Conservation (phyloP, 176 grass and related monocot genomes). For the Carex littledalei region DNA sequence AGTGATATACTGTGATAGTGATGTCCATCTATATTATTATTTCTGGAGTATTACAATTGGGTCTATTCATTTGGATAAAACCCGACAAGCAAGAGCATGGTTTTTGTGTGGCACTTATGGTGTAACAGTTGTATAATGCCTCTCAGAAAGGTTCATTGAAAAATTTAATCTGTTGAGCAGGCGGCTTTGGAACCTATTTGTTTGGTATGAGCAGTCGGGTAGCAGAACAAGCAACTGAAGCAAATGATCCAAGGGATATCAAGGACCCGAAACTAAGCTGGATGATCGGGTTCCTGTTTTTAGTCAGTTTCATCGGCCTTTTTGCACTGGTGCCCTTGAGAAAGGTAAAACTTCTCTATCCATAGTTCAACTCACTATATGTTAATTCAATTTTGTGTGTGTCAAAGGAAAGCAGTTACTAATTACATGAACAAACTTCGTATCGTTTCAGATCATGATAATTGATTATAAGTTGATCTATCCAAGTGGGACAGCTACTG, state of each 20-base stretch:
- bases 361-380: background rate
- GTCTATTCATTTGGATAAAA: background rate
- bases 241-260: constrained; percentile 54
- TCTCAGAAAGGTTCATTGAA: background rate
- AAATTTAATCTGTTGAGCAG: constrained; percentile 27
- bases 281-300: constrained; percentile 90
- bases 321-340: constrained; percentile 79
- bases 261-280: constrained; percentile 77
- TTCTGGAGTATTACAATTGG: background rate
- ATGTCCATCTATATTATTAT: background rate
- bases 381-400: background rate
- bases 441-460: constrained; percentile 61
- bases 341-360: constrained; percentile 44
- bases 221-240: constrained; percentile 61
- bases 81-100: background rate
- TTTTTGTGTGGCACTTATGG: background rate
- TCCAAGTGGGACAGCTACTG: constrained; percentile 81
- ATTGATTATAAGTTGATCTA: constrained; percentile 88
- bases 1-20: too few relatives aligned
- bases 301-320: constrained; percentile 79
- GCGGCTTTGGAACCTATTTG: constrained; percentile 75
- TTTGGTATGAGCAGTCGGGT: constrained; percentile 81
- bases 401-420: background rate
- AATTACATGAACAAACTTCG: background rate
- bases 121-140: background rate